phyloP scores from a whole-genome alignment of 768 basidiomycete species.

The Tulasnella calospora region DNA sequence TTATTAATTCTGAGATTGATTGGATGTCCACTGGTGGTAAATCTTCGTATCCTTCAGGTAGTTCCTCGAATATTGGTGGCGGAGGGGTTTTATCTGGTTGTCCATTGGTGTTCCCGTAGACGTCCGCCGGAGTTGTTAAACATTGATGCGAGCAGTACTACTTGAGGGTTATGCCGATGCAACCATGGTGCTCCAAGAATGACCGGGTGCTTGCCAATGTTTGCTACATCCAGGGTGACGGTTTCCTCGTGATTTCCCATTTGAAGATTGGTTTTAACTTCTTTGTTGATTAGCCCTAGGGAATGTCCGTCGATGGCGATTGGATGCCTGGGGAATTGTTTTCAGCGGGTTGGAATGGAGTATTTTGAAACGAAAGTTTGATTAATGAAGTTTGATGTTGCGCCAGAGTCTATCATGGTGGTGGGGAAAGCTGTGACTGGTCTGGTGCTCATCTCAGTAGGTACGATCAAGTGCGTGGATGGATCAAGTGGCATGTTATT shows the following conservation, averaged over 20 bases:
- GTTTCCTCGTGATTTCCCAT: background rate
- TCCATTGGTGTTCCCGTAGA: no score
- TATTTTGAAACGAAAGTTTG: background rate
- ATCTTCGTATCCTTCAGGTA: no score
- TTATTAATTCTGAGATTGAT: no score
- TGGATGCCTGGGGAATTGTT: background rate
- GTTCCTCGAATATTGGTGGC: no score
- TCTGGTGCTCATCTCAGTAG: background rate
- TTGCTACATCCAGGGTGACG: background rate
- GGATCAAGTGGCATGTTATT: background rate
- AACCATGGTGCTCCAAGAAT: background rate
- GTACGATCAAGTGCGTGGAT: background rate
- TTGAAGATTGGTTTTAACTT: background rate
- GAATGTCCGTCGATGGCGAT: background rate
- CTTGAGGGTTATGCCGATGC: background rate
- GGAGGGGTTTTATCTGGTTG: no score
- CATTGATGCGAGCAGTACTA: no score
- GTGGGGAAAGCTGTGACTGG: slow-evolving; percentile 1
- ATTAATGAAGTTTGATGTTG: slow-evolving; percentile 3
- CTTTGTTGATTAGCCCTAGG: background rate
- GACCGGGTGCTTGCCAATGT: background rate
- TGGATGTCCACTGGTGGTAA: no score
- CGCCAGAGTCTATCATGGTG: background rate
- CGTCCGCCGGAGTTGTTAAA: no score
- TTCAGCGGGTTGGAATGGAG: background rate